Evolutionary conservation across 306 rosid species (phyloP), one percentile per base, ranked within the genome.

Genomic region (cucumber (Cucumis sativus)): DNA sequence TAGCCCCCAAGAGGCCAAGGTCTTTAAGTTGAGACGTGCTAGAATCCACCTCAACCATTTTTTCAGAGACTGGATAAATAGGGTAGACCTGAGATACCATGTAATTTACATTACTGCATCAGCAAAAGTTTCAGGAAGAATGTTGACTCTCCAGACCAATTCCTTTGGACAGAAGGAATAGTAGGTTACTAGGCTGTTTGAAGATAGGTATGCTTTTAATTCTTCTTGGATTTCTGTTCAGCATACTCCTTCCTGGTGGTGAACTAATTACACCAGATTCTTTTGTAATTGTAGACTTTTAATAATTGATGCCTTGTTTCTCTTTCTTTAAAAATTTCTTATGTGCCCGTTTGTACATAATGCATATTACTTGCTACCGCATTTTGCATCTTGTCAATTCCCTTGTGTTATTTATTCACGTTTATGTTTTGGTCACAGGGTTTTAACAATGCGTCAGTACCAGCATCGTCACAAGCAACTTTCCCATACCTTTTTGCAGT

Each of bases 401-500:
- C 54, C 70, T 61, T 76, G 25, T 35, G 21, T 33, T 72, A 30
- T 47, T 65, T 75, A 60, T 20, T 57, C 39, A 56, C 61, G 57
- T 64, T 70, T 67, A 77, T 79, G 69, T 74, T 82, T 79, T 60
- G 58, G 71, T 75, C 82, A 30, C 88, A 95, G 97, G 77, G 71
- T 67, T 95, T 92, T 77, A 89, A 95, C 87, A 90, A 86, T 79
- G 97, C 88, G 10, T 75, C 93, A 25, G 92, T 95, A 47, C 97
- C 93, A 78, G 90, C 89, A 71, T 87, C 90, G 28, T 81, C 87
- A 18, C 99, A 95, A 85, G 99, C 96, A 80, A 87, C 96, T 67
- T 92, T 90, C 87, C 97, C 96, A 20, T 95, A 95, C 86, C 39
- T 83, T 57, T 95, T 95, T 87, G 88, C 89, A 52, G 97, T 95